A percentile compares a stretch with the other conserved stretches of the same genome.
Conservation (phyloP, 2,329 filamentous ascomycete genomes). For the Didymosphaeria variabile region DNA sequence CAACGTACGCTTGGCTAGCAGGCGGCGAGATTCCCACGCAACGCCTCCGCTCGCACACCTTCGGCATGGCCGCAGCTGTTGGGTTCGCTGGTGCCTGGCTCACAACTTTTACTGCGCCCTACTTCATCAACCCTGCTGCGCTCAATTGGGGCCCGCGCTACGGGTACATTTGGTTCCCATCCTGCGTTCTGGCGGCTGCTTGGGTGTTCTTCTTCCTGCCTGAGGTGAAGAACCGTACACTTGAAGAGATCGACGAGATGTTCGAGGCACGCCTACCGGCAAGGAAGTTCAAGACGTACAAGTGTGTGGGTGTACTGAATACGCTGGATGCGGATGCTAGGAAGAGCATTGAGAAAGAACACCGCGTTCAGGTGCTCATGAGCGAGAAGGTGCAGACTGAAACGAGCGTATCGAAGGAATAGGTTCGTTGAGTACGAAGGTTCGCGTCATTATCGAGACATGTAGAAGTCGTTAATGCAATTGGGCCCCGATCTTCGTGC, state of each 20-base stretch:
- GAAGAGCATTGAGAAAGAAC: conserved; percentile 38
- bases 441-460: not conserved
- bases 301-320: conserved; percentile 35
- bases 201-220: conserved; percentile 59
- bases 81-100: conserved; percentile 65
- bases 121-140: conserved; percentile 65
- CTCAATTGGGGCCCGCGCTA: conserved; percentile 68
- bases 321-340: conserved; percentile 25
- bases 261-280: conserved; percentile 54
- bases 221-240: conserved; percentile 62
- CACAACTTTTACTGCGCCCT: conserved; percentile 66
- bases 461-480: not conserved
- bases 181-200: conserved; percentile 40
- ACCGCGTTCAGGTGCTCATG: conserved; percentile 34
- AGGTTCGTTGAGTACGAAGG: conserved; percentile 1
- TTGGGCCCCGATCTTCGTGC: too few relatives aligned
- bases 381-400: conserved; percentile 40
- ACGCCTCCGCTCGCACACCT: conserved; percentile 65
- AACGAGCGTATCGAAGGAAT: conserved; percentile 34
- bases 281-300: conserved; percentile 54
- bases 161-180: conserved; percentile 64
- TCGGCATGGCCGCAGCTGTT: conserved; percentile 62
- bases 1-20: conserved; percentile 66
- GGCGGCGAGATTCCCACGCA: conserved; percentile 67
- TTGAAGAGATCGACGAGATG: conserved; percentile 67